Evolutionary conservation across 75 land plant genomes (phyloP).

Genomic region (Selaginella moellendorffii): DNA sequence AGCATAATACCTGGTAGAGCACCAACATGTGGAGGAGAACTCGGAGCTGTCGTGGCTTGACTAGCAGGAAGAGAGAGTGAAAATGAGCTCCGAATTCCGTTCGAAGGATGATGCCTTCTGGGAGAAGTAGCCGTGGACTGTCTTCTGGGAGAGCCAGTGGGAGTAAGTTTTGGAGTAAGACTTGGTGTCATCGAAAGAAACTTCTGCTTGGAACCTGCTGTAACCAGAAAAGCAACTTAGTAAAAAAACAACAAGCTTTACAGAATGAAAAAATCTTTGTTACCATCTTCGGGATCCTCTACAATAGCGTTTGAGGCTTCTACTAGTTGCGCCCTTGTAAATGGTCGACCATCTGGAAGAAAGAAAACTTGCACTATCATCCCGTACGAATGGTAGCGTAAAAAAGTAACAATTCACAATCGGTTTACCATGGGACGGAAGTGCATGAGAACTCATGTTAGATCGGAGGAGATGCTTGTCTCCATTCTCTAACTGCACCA

Average conservation of each 20-base stretch:
- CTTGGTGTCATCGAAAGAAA: background rate
- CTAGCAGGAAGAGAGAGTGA: constrained; percentile 43
- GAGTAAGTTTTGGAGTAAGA: constrained; percentile 52
- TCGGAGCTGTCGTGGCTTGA: constrained; percentile 51
- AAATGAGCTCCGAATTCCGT: constrained; percentile 23
- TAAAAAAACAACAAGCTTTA: too few relatives aligned
- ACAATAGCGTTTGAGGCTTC: background rate
- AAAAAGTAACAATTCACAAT: background rate
- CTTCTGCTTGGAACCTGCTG: background rate
- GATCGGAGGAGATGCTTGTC: background rate
- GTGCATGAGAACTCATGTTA: background rate
- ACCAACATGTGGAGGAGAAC: constrained; percentile 43
- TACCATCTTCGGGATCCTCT: background rate
- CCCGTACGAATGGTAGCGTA: background rate
- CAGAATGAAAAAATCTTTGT: background rate
- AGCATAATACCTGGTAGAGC: constrained; percentile 36
- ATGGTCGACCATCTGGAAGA: background rate
- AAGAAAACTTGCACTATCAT: constrained; percentile 1
- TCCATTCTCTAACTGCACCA: background rate
- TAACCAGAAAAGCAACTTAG: too few relatives aligned
- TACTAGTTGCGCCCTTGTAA: background rate
- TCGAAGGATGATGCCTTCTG: constrained; percentile 17
- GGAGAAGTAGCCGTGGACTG: constrained; percentile 47
- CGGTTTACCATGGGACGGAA: background rate
- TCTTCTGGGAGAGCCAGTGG: constrained; percentile 43